Evolutionary conservation across 192 early-diverging fungal species (phyloP), one percentile per base, ranked within the genome.

Genomic region (Oehlia diaphana): DNA sequence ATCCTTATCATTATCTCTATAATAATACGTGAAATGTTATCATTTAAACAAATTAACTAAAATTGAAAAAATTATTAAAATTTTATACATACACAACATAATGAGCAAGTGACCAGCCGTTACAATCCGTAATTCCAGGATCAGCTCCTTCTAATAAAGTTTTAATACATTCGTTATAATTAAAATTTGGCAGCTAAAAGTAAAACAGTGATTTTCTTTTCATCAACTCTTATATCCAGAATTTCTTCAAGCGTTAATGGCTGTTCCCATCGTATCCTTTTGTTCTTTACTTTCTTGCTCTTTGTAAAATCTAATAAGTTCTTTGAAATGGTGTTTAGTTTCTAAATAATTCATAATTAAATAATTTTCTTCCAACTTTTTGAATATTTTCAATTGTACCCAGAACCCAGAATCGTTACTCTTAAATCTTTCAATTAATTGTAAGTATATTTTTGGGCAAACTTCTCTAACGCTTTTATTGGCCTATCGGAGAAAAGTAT

Each of bases 131-230:
- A n/a, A 74, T 62, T 23, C 50, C 49, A 35, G 73, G 73, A 35
- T 74, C 73, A 53, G 73, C 73, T 37, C 73, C 73, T 14, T 74
- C 73, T 62, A 74, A 62, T 53, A 74, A 63, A 26, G 16, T 14
- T 63, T 62, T 26, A 13, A 74, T 8, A 35, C 73, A 74, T 63
- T 74, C 53, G 0, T 12, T 74, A 2, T 62, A 61, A 9, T 19
- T 31, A 13, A 16, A 9, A n/a, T n/a, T 19, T 7, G n/a, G 31
- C 53, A 3, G 73, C 73, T 0, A 37, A 31, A 62, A 74, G 10
- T 33, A 74, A 74, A 33, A 58, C 50, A 33, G 73, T 74, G 0
- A 62, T 4, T 37, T 13, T 6, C 7, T 8, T 5, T 14, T 16
- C 31, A 61, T 33, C 28, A 6, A 31, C 10, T 61, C 14, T 21